Evolutionary conservation across 1,284 basidiomycete genomes (phyloP).

Genomic region (Puccinia horiana): DNA sequence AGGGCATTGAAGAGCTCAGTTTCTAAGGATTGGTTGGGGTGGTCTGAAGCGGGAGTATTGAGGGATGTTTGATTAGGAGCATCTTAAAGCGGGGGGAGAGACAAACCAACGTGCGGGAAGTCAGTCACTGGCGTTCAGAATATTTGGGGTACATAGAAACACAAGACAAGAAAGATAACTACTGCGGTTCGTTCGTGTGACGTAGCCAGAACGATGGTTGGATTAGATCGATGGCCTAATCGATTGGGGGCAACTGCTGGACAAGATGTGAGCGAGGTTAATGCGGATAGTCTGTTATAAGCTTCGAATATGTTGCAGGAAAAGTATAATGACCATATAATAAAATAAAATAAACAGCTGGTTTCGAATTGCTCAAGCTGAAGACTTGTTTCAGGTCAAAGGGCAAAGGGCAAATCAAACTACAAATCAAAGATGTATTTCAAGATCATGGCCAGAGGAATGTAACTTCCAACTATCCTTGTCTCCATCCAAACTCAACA

Average conservation of each 20-base stretch:
- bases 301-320: constrained; percentile 12
- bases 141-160: not conserved
- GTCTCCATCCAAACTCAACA: too few species aligned
- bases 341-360: too few species aligned
- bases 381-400: constrained; percentile 19
- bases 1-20: not conserved
- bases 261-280: not conserved
- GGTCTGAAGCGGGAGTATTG: not conserved
- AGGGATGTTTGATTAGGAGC: not conserved
- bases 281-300: constrained; percentile 12
- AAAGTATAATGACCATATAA: constrained; percentile 13
- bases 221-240: constrained; percentile 12
- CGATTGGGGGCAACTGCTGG: not conserved
- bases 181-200: not conserved
- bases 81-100: not conserved
- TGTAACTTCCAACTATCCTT: too few species aligned
- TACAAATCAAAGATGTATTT: too few species aligned
- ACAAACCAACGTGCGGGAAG: not conserved
- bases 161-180: not conserved
- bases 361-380: constrained; percentile 5
- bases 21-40: not conserved
- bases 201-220: constrained; percentile 17
- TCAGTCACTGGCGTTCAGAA: too few species aligned
- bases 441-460: too few species aligned
- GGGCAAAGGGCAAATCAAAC: too few species aligned